Base-by-base conservation (phyloP, 345 rosid genomes). In the Syzygium aqueum region DNA sequence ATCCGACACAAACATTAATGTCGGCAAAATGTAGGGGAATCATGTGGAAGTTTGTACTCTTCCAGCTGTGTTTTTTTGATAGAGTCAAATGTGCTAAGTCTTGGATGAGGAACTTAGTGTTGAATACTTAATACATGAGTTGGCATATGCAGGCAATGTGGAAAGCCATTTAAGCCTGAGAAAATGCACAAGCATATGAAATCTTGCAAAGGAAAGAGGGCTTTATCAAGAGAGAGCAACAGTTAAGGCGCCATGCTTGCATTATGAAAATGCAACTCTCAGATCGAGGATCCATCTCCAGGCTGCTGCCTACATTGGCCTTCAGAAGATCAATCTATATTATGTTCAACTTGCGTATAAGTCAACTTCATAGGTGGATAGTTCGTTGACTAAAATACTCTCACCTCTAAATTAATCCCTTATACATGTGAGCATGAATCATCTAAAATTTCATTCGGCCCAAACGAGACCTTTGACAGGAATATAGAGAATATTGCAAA, bases 141-240 rank as follows among this genome's bases (percentile, higher is more conserved):
- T 67, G 78, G 78, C 17, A 84, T 85, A 85, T 86, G 90, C 91
- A 96, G 98, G 93, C 98, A 94, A 89, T 95, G 98, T 86, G 93
- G 95, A 67, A 94, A 94, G 92, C 51, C 90, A 17, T 96, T 96
- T 85, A 94, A 88, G 89, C 98, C 98, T 4, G 95, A 95, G 91
- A 96, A 92, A 89, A 54, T 94, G 93, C 94, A 94, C 87, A 89
- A 92, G 23, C 97, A 96, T 90, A 96, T 96, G 98, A 93, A 92
- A 89, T 85, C 92, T 12, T 96, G 98, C 88, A 90, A 84, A 88
- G 95, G 98, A 89, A 87, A 88, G 90, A 96, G 91, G 61, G 84
- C 86, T 46, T 85, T 86, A 65, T 54, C 88, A 78, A 86, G 54
- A 56, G 57, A 86, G 40, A 8, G 46, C 43, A 67, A 67, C 1